phyloP scores from a whole-genome alignment of 805 yeast species.

The Candida sithepensis region DNA sequence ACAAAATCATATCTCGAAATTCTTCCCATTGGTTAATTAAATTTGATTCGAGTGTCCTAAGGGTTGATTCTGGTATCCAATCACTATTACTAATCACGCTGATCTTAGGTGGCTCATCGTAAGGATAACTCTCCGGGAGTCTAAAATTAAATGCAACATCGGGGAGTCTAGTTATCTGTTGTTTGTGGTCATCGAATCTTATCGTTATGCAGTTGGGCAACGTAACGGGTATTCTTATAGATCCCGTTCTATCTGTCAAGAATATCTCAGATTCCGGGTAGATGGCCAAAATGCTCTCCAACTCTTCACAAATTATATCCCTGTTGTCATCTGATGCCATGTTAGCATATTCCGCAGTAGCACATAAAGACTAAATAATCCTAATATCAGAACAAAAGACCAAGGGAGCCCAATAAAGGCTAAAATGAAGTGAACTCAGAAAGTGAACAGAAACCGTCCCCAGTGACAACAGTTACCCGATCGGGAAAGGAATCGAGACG shows the following conservation, averaged over 20 bases:
- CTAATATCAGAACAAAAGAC: no score
- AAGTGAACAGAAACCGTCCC: background rate
- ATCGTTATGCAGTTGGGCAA: conserved; percentile 23
- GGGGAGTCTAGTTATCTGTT: conserved; percentile 23
- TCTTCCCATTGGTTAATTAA: conserved; percentile 34
- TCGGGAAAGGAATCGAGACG: background rate
- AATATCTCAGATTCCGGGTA: conserved; percentile 35
- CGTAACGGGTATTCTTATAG: conserved; percentile 26
- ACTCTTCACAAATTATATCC: conserved; percentile 31
- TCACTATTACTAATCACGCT: conserved; percentile 21
- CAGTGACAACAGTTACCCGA: background rate
- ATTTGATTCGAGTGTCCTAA: conserved; percentile 12
- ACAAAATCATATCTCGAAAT: conserved; percentile 37
- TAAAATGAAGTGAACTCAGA: no score
- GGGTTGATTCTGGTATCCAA: conserved; percentile 29
- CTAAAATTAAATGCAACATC: conserved; percentile 27
- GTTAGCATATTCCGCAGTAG: background rate
- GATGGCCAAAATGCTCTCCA: conserved; percentile 38
- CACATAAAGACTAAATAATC: no score
- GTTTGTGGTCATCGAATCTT: conserved; percentile 9
- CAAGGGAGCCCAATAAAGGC: no score
- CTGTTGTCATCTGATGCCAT: background rate
- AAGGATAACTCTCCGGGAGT: conserved; percentile 37
- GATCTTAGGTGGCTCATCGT: conserved; percentile 26
- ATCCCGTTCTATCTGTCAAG: conserved; percentile 18